Conservation (phyloP, 2,329 filamentous ascomycete species). For the Paecilomyces sp. region DNA sequence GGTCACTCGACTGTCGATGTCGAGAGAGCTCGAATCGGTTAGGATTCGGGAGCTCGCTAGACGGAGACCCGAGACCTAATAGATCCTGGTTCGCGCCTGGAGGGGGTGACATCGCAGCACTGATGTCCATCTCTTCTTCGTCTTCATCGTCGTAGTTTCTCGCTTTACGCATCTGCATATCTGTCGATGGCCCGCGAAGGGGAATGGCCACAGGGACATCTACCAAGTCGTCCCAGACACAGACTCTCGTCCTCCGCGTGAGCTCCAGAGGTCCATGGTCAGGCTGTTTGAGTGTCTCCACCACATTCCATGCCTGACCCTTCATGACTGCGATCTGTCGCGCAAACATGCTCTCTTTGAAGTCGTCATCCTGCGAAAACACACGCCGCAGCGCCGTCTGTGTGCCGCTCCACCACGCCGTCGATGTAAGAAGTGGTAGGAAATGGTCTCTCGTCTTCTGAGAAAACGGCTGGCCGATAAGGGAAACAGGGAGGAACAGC, state of each 20-base stretch:
- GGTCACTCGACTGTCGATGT: conserved; percentile 29
- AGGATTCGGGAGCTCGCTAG: conserved; percentile 62
- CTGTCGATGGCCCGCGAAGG: conserved; percentile 75
- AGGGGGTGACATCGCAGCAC: conserved; percentile 56
- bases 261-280: conserved; percentile 93
- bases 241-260: conserved; percentile 81
- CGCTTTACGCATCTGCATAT: conserved; percentile 63
- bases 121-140: conserved; percentile 92
- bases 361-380: conserved; percentile 88
- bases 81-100: conserved; percentile 56
- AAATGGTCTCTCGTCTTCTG: conserved; percentile 92
- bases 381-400: conserved; percentile 77
- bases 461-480: conserved; percentile 94
- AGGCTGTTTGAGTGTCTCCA: conserved; percentile 86
- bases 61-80: conserved; percentile 53
- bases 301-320: conserved; percentile 97
- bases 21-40: conserved; percentile 64
- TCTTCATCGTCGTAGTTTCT: conserved; percentile 42
- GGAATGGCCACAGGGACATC: conserved; percentile 93
- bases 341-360: conserved; percentile 99
- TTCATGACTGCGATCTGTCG: conserved; percentile 98
- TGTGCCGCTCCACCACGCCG: conserved; percentile 94
- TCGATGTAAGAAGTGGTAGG: conserved; percentile 88
- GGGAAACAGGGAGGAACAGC: conserved; percentile 92
- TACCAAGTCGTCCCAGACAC: conserved; percentile 96